A percentile compares a stretch with the other conserved stretches of the same genome.
These are phyloP conservation scores for Zygotorulaspora mrakii DNA, from an alignment of 1,139 yeast species.

Conservation along the genomic window DNA sequence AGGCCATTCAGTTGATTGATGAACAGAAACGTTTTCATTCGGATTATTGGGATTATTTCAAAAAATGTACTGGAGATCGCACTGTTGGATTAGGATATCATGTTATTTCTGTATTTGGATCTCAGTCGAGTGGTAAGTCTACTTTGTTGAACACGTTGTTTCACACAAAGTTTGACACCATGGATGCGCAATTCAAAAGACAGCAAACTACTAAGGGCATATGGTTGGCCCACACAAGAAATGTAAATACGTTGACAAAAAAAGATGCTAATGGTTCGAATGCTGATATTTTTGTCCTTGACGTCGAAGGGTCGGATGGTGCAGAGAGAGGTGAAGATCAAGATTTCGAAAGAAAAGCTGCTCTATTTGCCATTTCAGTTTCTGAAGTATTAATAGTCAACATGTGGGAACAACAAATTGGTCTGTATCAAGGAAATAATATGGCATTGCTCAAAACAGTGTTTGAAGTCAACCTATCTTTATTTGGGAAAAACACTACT, in stretches of 20 bases:
- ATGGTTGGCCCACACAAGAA: constrained; percentile 74
- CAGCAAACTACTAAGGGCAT: constrained; percentile 95
- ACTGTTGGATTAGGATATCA: constrained; percentile 74
- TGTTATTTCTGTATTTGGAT: constrained; percentile 91
- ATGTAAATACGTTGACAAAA: constrained; percentile 36
- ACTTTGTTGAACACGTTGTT: constrained; percentile 82
- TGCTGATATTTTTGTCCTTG: constrained; percentile 71
- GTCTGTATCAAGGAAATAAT: constrained; percentile 94
- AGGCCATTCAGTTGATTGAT: constrained; percentile 65
- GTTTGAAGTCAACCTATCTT: constrained; percentile 85
- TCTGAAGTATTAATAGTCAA: constrained; percentile 87
- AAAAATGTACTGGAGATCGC: constrained; percentile 33
- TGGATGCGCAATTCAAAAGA: constrained; percentile 68
- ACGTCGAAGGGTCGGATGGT: constrained; percentile 98
- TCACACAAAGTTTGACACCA: constrained; percentile 84
- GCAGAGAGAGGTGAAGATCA: constrained; percentile 98
- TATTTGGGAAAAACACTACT: constrained; percentile 48
- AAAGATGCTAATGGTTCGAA: constrained; percentile 9
- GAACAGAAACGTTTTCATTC: constrained; percentile 66
- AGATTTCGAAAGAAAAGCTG: constrained; percentile 95
- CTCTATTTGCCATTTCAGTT: constrained; percentile 88
- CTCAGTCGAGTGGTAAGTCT: constrained; percentile 95
- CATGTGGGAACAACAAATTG: constrained; percentile 97
- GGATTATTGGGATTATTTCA: constrained; percentile 38
- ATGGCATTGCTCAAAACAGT: constrained; percentile 94